Evolutionary conservation across 2,329 filamentous ascomycete genomes (phyloP), one percentile per base, ranked within the genome.

Genomic region (Harringtonia lauricola): DNA sequence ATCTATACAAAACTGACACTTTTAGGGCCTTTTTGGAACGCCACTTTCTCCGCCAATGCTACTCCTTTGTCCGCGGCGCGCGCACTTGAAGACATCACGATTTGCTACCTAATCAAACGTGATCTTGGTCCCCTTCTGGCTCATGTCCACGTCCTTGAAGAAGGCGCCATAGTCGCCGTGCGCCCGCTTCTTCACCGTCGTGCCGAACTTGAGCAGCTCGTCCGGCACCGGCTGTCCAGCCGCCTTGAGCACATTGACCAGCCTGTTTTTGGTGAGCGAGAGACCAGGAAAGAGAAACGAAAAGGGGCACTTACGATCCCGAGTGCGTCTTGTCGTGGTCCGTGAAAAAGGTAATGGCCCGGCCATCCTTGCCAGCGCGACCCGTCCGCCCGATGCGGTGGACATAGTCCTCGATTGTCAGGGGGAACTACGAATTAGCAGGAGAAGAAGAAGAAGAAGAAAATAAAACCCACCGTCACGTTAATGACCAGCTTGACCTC

Each of bases 121-220:
- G 59, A 95, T 94, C 72, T 95, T 95, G 45, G 83, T 92, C 24
- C 86, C 81, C 63, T 85, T 82, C 65, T 90, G 83, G 60, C 76
- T 86, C 62, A 81, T 81, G 55, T 86, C 84, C 9, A 86, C 80
- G 55, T 95, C 87, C 65, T 92, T 95, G 72, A 85, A 95, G 61
- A 96, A 96, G 28, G 88, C 87, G 45, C 92, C 92, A 59, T 96
- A 98, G 39, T 86, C 84, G 57, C 88, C 85, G 66, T 98, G 92
- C 39, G 81, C 77, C 87, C 96, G 96, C 79, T 94, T 95, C 79
- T 96, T 98, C 42, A 98, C 92, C 1, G 90, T 96, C 19, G 88
- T 94, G 56, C 92, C 92, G 54, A 95, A 98, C 66, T 94, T 95
- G 61, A 96, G 71, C 31, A 98, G 69, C 22, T 86, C 84, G 36